A percentile compares a stretch with the other conserved stretches of the same genome.
phyloP scores from a whole-genome alignment of 345 rosid genomes.

The Firmiana major region DNA sequence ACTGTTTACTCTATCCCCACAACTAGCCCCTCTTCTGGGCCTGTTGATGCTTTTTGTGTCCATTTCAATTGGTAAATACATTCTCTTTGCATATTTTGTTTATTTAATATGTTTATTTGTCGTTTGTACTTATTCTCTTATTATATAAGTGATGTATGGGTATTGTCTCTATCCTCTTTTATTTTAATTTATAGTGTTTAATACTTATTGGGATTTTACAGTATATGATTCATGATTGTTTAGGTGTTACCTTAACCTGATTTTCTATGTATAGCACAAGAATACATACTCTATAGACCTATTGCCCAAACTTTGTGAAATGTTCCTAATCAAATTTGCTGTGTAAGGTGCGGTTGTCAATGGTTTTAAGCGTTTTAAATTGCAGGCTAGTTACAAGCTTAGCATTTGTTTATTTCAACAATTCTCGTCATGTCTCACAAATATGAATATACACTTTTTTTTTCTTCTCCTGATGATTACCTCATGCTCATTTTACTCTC shows the following conservation, averaged over 20 bases:
- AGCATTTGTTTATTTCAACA: neutral
- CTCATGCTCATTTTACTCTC: neutral
- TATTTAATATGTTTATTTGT: neutral
- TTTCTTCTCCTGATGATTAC: neutral
- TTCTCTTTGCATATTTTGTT: conserved; percentile 6
- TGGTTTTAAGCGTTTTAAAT: neutral
- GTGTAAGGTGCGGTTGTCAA: neutral
- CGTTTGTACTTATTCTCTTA: neutral
- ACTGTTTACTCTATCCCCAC: conserved; percentile 73
- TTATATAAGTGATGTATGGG: neutral
- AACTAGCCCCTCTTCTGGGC: conserved; percentile 88
- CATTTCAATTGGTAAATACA: conserved; percentile 67
- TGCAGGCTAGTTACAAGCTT: neutral
- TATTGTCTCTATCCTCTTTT: conserved; percentile 1
- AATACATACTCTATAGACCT: neutral
- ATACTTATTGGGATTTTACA: neutral
- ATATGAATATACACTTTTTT: neutral
- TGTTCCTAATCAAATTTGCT: neutral
- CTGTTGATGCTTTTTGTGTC: conserved; percentile 71
- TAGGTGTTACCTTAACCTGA: neutral
- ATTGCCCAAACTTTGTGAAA: neutral
- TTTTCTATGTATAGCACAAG: neutral
- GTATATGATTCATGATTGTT: neutral
- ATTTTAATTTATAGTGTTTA: neutral
- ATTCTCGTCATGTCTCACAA: neutral